These are phyloP conservation scores for Aspergillus clavatus DNA, from an alignment of 2,329 filamentous ascomycete species.

Conservation along the genomic window DNA sequence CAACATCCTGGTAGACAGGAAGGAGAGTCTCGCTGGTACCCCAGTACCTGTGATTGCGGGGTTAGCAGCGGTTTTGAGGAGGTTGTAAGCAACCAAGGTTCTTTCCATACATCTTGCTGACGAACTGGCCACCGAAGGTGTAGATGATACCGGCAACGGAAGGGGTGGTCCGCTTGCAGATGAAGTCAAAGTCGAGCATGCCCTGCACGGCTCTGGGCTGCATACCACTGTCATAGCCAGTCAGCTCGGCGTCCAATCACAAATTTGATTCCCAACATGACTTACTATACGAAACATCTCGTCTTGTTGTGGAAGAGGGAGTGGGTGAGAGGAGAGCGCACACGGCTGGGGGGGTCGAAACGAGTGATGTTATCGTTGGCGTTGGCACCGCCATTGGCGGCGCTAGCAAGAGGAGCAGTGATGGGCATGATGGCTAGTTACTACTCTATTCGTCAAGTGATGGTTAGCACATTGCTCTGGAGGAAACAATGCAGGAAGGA, in stretches of 20 bases:
- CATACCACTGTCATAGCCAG: slow-evolving; percentile 61
- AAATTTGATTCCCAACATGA: slow-evolving; percentile 12
- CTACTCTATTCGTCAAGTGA: slow-evolving; percentile 9
- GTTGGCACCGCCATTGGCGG: slow-evolving; percentile 52
- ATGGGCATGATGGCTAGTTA: slow-evolving; percentile 54
- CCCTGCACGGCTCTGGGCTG: slow-evolving; percentile 89
- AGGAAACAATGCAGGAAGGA: neutral
- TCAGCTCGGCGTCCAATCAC: slow-evolving; percentile 9
- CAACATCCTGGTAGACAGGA: slow-evolving; percentile 92
- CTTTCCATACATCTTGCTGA: slow-evolving; percentile 83
- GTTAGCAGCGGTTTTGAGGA: slow-evolving; percentile 3
- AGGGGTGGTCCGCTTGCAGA: slow-evolving; percentile 96
- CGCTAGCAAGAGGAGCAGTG: slow-evolving; percentile 45
- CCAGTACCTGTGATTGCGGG: slow-evolving; percentile 66
- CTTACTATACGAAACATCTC: slow-evolving; percentile 96
- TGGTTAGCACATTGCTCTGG: neutral
- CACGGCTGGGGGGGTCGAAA: slow-evolving; percentile 87
- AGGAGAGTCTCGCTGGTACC: slow-evolving; percentile 98
- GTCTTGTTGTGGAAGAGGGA: slow-evolving; percentile 99
- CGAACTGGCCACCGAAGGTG: slow-evolving; percentile 99
- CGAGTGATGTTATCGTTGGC: slow-evolving; percentile 99
- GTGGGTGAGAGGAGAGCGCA: slow-evolving; percentile 82
- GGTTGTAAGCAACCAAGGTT: neutral
- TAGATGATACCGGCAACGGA: slow-evolving; percentile 99
- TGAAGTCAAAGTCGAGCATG: slow-evolving; percentile 99